phyloP scores from a whole-genome alignment of 2,329 filamentous ascomycete species.

The Thelonectria rubi region DNA sequence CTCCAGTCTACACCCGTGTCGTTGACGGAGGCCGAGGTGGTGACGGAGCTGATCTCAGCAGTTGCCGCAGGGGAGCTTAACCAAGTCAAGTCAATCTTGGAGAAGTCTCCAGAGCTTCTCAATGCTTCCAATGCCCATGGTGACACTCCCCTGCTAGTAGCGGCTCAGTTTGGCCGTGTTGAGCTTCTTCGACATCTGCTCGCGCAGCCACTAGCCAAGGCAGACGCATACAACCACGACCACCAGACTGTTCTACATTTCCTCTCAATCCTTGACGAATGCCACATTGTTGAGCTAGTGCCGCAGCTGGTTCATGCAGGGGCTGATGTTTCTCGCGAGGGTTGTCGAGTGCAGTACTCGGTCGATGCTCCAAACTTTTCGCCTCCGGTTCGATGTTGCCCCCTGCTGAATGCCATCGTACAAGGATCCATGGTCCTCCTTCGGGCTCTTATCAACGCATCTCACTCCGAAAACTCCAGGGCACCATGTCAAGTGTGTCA shows the following conservation, averaged over 20 bases:
- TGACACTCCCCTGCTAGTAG: not conserved
- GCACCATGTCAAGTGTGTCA: not conserved
- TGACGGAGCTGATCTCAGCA: not conserved
- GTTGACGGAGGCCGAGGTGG: not conserved
- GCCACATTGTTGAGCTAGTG: not conserved
- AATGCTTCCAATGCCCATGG: not conserved
- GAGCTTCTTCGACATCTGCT: not conserved
- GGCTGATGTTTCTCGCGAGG: not conserved
- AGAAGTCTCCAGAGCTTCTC: not conserved
- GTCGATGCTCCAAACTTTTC: not conserved
- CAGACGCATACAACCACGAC: not conserved
- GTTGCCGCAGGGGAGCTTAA: not conserved
- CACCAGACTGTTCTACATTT: not conserved
- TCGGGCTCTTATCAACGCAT: not conserved
- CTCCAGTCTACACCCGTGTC: not conserved
- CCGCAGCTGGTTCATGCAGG: not conserved
- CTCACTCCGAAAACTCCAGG: not conserved
- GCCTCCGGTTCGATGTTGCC: not conserved
- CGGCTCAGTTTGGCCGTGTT: not conserved
- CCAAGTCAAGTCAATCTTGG: not conserved
- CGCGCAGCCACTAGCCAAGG: not conserved
- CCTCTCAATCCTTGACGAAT: not conserved
- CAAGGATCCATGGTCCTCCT: not conserved
- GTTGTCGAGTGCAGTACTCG: not conserved
- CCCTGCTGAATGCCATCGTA: not conserved